A percentile compares a stretch with the other conserved stretches of the same genome.
These are phyloP conservation scores for Fimicolochytrium jonesii DNA, from an alignment of 192 early-diverging fungal species.

Conservation along the genomic window DNA sequence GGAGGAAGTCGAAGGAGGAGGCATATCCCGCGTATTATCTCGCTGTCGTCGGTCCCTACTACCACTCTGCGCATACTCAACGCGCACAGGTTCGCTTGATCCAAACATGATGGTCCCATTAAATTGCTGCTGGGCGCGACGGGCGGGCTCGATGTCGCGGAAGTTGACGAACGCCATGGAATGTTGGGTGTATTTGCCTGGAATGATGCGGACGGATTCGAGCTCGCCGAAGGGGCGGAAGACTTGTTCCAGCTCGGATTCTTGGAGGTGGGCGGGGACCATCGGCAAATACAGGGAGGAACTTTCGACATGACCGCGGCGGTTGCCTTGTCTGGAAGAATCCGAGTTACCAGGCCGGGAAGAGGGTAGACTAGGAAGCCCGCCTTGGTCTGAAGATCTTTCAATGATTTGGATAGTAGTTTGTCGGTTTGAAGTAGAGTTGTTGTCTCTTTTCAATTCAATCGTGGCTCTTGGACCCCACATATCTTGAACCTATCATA, in stretches of 20 bases:
- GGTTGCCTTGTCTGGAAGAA: too few species aligned
- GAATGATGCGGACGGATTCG: constrained; percentile 21
- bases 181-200: constrained; percentile 9
- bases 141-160: not conserved
- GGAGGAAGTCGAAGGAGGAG: not conserved
- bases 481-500: not conserved
- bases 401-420: too few species aligned
- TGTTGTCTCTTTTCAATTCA: too few species aligned
- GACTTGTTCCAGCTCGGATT: not conserved
- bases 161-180: constrained; percentile 31
- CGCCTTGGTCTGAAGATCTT: too few species aligned
- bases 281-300: constrained; percentile 22
- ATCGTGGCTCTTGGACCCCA: constrained; percentile 1
- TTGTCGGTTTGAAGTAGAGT: too few species aligned
- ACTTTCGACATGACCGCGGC: constrained; percentile 2
- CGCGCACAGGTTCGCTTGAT: constrained; percentile 4
- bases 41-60: not conserved
- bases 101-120: constrained; percentile 18
- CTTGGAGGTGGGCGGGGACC: constrained; percentile 10
- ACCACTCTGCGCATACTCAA: constrained; percentile 23
- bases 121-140: not conserved
- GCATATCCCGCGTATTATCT: not conserved
- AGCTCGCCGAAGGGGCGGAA: constrained; percentile 7
- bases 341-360: too few species aligned
- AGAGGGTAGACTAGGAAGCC: too few species aligned